A percentile compares a stretch with the other conserved stretches of the same genome.
phyloP scores from a whole-genome alignment of 2,329 filamentous ascomycete genomes.

The Colletotrichum ledebouriae region DNA sequence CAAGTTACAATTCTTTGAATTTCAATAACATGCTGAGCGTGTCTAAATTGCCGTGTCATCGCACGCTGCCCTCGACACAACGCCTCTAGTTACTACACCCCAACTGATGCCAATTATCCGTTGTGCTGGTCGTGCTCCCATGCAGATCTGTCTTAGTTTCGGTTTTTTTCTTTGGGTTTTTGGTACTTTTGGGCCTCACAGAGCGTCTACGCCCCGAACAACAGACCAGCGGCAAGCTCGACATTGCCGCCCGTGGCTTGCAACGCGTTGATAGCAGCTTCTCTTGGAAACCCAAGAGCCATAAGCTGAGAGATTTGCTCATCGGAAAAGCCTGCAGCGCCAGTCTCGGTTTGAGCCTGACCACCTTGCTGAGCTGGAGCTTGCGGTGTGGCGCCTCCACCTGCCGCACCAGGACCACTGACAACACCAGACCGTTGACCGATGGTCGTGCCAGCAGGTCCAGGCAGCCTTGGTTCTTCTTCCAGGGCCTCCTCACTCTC shows the following conservation, averaged over 20 bases:
- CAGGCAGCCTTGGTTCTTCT: slow-evolving; percentile 86
- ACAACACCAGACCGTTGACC: slow-evolving; percentile 87
- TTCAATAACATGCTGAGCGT: slow-evolving; percentile 10
- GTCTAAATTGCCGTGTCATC: slow-evolving; percentile 7
- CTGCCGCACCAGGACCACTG: slow-evolving; percentile 60
- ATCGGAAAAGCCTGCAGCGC: slow-evolving; percentile 61
- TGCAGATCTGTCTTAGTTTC: background rate
- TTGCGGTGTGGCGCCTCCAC: slow-evolving; percentile 46
- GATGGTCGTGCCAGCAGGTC: slow-evolving; percentile 90
- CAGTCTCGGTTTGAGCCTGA: slow-evolving; percentile 46
- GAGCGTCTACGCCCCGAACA: slow-evolving; percentile 66
- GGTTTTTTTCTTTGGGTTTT: background rate
- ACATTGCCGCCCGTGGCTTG: slow-evolving; percentile 88
- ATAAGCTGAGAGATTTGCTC: slow-evolving; percentile 82
- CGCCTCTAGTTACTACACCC: slow-evolving; percentile 23
- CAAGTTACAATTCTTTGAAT: background rate
- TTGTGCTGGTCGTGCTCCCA: slow-evolving; percentile 22
- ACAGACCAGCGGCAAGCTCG: slow-evolving; percentile 86
- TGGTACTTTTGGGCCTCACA: background rate
- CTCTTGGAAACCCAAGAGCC: slow-evolving; percentile 80
- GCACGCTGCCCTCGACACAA: slow-evolving; percentile 3
- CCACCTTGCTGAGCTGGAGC: slow-evolving; percentile 44
- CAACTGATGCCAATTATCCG: slow-evolving; percentile 2
- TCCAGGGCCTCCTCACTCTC: slow-evolving; percentile 78
- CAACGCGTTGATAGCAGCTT: slow-evolving; percentile 83